Base-by-base conservation (phyloP, 1,284 basidiomycete species). In the Apiotrichum domesticum region DNA sequence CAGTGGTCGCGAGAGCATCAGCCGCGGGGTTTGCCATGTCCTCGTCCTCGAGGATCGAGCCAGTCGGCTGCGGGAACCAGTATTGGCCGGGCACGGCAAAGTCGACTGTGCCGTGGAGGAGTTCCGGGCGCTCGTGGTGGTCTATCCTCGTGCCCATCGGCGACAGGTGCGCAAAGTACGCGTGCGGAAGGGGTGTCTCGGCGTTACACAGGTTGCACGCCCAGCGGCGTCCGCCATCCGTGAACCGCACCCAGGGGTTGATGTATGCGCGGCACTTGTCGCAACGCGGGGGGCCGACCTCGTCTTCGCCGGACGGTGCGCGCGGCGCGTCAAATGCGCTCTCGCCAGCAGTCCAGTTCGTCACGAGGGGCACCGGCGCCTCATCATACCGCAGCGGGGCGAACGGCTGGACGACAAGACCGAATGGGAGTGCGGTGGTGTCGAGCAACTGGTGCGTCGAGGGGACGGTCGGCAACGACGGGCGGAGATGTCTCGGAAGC, bases 171-270 rank as follows among this genome's bases (percentile, higher is more conserved):
- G 84, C 88, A 71, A 92, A 97, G 77, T 97, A 97, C 56, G 88
- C 86, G 9, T 85, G 75, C 1, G 83, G 77, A 29, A 95, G 92
- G 91, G 86, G 82, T 21, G 89, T 93, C 63, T 88, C 83, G 59
- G 85, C 83, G 7, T 81, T 79, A 76, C 96, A 99, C 4, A 99
- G 74, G 79, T 98, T 98, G 76, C 96, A 99, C 64, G 83, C 85
- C 90, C 93, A 98, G 64, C 82, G 84, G 60, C 84, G 83, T 3
- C 96, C 96, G 8, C 90, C 90, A 40, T 89, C 83, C 14, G 85
- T 80, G 83, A 90, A 98, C 35, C 81, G 80, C 70, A 87, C 92
- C 93, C 93, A 98, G 0, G 94, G 87, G 72, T 98, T 98, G 69
- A 99, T 83, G 75, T 98, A 99, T 0, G 83, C 90, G 64, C 91